Base-by-base conservation (phyloP, 2,329 filamentous ascomycete species). In the Thelonectria rubi region DNA sequence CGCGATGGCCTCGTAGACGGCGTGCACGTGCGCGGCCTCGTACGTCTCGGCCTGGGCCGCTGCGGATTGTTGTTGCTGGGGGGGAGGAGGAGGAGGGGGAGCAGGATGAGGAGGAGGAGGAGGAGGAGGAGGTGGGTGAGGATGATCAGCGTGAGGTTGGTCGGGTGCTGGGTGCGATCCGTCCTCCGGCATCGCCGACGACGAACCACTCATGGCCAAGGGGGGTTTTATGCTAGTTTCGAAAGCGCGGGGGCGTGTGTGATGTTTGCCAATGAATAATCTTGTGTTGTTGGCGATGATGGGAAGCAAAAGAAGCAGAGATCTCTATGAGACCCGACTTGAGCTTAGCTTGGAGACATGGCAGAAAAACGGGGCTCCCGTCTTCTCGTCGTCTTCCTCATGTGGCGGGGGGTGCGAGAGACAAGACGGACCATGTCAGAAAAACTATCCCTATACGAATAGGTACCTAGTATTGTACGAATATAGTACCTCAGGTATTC, bases 1-100 rank as follows among this genome's bases (percentile, higher is more conserved):
- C 34, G 92, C 92, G 74, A 95, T 95, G 71, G 91, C 85, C 76
- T 94, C 91, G 81, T 99, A 99, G 65, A 99, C 92, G 60, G 87
- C 82, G 78, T 99, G 95, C 58, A 99, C 95, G 78, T 98, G 92
- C 67, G 89, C 80, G 65, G 89, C 84, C 79, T 99, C 95, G 80
- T 97, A 97, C 32, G 78, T 76, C 64, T 84, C 83, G 15, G 73
- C 71, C 34, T 67, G 69, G 60, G 68, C 63, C 58, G 65, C 65
- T 56, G 62, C 66, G 26, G 65, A 9, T 15, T 47, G 20, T 26
- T 47, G 43, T 14, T 46, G 15, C 6, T 62, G 68, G 56, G 51
- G 56, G 17, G 21, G 58, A 12, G 24, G 52, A 6, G 26, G 54
- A 40, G 24, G 61, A 15, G 59, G 54, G 20, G 55, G 56, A 45